Base-by-base conservation (phyloP, 768 basidiomycete species). In the Candolleomyces aberdarensis region DNA sequence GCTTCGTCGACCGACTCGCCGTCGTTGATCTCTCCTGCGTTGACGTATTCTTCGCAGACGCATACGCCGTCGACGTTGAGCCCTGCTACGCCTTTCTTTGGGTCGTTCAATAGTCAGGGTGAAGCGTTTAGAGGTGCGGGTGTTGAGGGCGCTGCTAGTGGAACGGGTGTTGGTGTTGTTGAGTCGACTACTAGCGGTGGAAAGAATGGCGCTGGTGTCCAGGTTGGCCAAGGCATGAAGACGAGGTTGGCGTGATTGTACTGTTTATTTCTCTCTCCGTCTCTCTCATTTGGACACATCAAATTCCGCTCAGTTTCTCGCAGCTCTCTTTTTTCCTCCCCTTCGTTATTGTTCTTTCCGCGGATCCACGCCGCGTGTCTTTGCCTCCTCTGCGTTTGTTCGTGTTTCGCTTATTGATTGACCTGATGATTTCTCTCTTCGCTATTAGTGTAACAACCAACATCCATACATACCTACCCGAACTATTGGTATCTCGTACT, bases 51-150 rank as follows among this genome's bases (percentile, higher is more conserved):
- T n/a, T 85, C 78, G 46, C 85, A 79, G 59, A 77, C 78, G 44
- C 85, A 79, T 58, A 78, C 87, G 29, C 83, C 86, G 15, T 83
- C 85, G 43, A 87, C 85, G 31, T 76, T 88, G 58, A 89, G 88
- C 67, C 88, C 88, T 17, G 82, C 86, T 11, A 89, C 87, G 11
- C 87, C 87, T 11, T 89, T 88, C 74, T 85, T 88, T 72, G 82
- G 83, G 29, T 82, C 84, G 8, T 88, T 89, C 67, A 71, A 69
- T 60, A 71, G 63, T 56, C 69, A 73, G 50, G 59, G 61, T 29
- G 75, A 76, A 17, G 70, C 68, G 13, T 74, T 74, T 58, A 69
- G 67, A 65, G 62, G 58, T 10, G 44, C 59, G 19, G 65, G 62
- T 48, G 47, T 56, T 57, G 60, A 46, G 55, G 32, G 7, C 15